A percentile compares a stretch with the other conserved stretches of the same genome.
These are phyloP conservation scores for Torulaspora gathmanii DNA, from an alignment of 805 yeast species.

Conservation along the genomic window DNA sequence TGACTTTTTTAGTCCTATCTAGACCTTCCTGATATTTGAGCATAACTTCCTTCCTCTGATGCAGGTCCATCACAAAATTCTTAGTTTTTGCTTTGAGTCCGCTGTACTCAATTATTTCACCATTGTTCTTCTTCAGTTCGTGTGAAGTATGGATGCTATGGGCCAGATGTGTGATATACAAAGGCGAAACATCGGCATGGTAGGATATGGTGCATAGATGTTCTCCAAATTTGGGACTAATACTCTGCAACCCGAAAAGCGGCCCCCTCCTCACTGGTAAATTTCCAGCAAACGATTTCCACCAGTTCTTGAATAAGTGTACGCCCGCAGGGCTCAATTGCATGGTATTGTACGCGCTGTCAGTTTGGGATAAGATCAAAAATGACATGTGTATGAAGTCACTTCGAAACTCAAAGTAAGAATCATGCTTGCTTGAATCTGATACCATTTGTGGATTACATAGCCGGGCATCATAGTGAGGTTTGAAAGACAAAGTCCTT, in stretches of 20 bases:
- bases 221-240: constrained; percentile 65
- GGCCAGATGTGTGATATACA: constrained; percentile 70
- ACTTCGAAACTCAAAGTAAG: constrained; percentile 75
- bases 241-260: constrained; percentile 54
- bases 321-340: constrained; percentile 72
- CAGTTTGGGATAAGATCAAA: constrained; percentile 43
- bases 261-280: constrained; percentile 75
- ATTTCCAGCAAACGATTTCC: constrained; percentile 77
- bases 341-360: constrained; percentile 56
- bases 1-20: constrained; percentile 42
- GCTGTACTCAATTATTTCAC: constrained; percentile 43
- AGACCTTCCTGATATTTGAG: constrained; percentile 45
- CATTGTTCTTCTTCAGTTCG: constrained; percentile 13
- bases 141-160: constrained; percentile 39
- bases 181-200: constrained; percentile 63
- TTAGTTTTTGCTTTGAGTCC: constrained; percentile 67
- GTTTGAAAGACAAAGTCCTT: constrained; percentile 45
- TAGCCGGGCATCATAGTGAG: constrained; percentile 57
- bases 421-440: constrained; percentile 58
- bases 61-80: constrained; percentile 57
- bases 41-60: constrained; percentile 52
- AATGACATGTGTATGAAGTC: constrained; percentile 73
- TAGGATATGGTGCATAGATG: constrained; percentile 77
- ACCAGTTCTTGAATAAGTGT: constrained; percentile 73
- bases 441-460: constrained; percentile 51